Percentiles rank a stretch among this genome's conserved stretches.
These are phyloP conservation scores for Coniferiporia sulphurascens DNA, from an alignment of 1,284 basidiomycete species.

Conservation along the genomic window DNA sequence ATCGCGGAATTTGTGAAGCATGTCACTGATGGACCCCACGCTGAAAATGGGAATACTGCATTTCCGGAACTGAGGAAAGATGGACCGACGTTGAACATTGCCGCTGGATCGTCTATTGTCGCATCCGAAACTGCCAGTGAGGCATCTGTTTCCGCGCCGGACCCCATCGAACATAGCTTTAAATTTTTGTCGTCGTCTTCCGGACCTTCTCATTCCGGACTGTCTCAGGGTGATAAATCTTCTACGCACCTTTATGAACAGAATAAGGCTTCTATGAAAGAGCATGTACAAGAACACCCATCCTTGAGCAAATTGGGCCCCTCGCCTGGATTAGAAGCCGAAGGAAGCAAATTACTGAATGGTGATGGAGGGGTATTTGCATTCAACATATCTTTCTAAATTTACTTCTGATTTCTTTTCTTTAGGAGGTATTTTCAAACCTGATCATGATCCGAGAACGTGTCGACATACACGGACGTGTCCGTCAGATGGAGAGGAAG, in stretches of 20 bases:
- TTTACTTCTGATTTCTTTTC: neutral
- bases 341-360: neutral
- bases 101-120: neutral
- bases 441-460: constrained; percentile 79
- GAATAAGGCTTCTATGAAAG: constrained; percentile 28
- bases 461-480: constrained; percentile 70
- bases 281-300: constrained; percentile 24
- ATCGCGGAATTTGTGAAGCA: constrained; percentile 54
- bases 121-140: neutral
- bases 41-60: constrained; percentile 36
- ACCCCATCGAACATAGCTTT: constrained; percentile 6
- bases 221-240: constrained; percentile 3
- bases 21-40: constrained; percentile 36
- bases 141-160: neutral
- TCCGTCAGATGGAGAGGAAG: constrained; percentile 75
- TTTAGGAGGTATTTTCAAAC: constrained; percentile 26
- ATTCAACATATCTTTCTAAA: neutral
- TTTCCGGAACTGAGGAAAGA: constrained; percentile 39
- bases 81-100: neutral
- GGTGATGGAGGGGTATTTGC: neutral
- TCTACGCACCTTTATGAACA: constrained; percentile 30
- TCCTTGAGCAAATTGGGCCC: constrained; percentile 19
- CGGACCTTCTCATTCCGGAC: neutral
- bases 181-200: constrained; percentile 9
- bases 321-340: neutral